These are phyloP conservation scores for Eleusine coracana DNA, from an alignment of 176 grass and related monocot species.

Conservation along the genomic window DNA sequence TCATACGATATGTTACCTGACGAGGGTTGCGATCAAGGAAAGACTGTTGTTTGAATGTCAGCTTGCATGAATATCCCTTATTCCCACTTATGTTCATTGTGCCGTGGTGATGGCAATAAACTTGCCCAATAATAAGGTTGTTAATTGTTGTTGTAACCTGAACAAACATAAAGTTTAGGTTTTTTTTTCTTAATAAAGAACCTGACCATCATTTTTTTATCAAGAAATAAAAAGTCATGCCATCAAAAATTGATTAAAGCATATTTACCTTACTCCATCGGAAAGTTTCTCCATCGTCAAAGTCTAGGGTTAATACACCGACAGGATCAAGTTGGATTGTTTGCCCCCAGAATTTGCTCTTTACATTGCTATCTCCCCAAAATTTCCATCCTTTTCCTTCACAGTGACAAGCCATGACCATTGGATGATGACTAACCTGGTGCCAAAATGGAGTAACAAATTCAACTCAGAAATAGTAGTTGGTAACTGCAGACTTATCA, in stretches of 20 bases:
- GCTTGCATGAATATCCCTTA: conserved; percentile 50
- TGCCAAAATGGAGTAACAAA: conserved; percentile 3
- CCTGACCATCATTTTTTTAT: neutral
- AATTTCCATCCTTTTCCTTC: conserved; percentile 68
- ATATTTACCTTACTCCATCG: conserved; percentile 65
- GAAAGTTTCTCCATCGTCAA: conserved; percentile 67
- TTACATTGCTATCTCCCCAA: conserved; percentile 70
- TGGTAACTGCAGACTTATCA: neutral
- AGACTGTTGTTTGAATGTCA: conserved; percentile 60
- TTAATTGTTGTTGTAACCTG: conserved; percentile 66
- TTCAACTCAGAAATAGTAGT: neutral
- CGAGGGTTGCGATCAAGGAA: conserved; percentile 57
- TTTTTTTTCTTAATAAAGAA: neutral
- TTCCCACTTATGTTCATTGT: conserved; percentile 62
- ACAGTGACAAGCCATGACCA: conserved; percentile 66
- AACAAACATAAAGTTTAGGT: neutral
- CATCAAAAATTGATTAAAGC: neutral
- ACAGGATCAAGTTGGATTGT: conserved; percentile 68
- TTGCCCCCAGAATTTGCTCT: conserved; percentile 63
- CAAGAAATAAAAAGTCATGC: neutral
- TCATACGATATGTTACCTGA: conserved; percentile 45
- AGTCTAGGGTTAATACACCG: conserved; percentile 58
- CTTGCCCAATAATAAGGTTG: conserved; percentile 58
- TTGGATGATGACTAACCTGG: conserved; percentile 66
- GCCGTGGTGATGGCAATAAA: conserved; percentile 69